Evolutionary conservation across 2,329 filamentous ascomycete genomes (phyloP).

Genomic region (Periconia macrospinosa): DNA sequence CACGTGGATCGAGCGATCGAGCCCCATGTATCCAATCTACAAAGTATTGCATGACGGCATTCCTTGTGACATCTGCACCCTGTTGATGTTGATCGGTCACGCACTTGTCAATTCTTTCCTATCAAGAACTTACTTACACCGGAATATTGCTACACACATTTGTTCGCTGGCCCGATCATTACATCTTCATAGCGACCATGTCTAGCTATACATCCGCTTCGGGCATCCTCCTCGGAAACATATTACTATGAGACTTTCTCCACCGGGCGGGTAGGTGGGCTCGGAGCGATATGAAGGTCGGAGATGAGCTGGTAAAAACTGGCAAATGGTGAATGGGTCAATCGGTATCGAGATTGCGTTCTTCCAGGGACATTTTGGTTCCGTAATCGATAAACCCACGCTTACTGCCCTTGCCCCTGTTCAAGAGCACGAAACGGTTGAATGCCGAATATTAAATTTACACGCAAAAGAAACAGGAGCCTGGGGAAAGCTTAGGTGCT

Average conservation of each 20-base stretch:
- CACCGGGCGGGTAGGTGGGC: neutral
- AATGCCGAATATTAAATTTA: conserved; percentile 16
- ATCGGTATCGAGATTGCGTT: neutral
- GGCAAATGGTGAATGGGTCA: neutral
- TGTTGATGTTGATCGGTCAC: too few species aligned
- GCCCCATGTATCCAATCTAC: too few species aligned
- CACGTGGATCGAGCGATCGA: too few species aligned
- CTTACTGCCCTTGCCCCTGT: neutral
- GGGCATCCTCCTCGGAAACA: too few species aligned
- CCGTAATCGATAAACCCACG: neutral
- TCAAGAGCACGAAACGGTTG: conserved; percentile 4
- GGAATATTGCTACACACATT: too few species aligned
- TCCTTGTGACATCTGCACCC: too few species aligned
- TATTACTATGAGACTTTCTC: neutral
- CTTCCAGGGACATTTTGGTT: neutral
- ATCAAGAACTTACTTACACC: too few species aligned
- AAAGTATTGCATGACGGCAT: too few species aligned
- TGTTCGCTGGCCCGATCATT: too few species aligned
- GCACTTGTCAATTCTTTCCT: too few species aligned
- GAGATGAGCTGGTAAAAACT: neutral
- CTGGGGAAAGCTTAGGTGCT: conserved; percentile 6
- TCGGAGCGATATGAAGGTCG: neutral
- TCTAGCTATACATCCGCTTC: too few species aligned
- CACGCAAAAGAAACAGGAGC: conserved; percentile 7
- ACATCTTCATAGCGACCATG: too few species aligned